These are phyloP conservation scores for Oryza glumipatula DNA, from an alignment of 176 grass and related monocot species.

Conservation along the genomic window DNA sequence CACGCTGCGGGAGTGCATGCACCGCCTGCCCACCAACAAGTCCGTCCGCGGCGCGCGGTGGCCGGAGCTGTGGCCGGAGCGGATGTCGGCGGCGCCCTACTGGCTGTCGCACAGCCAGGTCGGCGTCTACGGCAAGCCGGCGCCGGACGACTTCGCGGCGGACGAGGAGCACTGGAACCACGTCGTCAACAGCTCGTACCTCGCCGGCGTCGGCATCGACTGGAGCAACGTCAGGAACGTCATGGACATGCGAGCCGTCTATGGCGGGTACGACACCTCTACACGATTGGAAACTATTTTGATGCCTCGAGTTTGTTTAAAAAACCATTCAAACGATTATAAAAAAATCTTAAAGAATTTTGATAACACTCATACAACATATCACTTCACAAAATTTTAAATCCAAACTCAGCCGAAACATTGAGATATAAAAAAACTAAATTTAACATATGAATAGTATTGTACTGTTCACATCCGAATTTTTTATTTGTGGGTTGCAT, in stretches of 20 bases:
- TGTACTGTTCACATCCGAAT: too few relatives aligned
- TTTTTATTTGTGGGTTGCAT: too few relatives aligned
- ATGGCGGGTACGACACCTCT: conserved; percentile 65
- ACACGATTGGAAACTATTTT: too few relatives aligned
- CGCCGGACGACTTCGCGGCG: conserved; percentile 61
- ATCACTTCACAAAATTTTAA: too few relatives aligned
- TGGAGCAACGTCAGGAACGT: conserved; percentile 81
- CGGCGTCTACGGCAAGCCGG: conserved; percentile 83
- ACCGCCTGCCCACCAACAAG: conserved; percentile 51
- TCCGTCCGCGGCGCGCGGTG: conserved; percentile 54
- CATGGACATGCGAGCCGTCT: conserved; percentile 93
- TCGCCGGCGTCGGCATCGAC: conserved; percentile 68
- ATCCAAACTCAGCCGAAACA: too few relatives aligned
- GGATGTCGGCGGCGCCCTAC: conserved; percentile 58
- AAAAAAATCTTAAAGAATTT: too few relatives aligned
- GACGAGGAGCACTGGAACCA: conserved; percentile 74
- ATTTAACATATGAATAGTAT: too few relatives aligned
- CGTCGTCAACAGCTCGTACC: conserved; percentile 61
- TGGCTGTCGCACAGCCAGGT: conserved; percentile 63
- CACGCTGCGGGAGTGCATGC: conserved; percentile 76
- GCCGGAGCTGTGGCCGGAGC: conserved; percentile 74
- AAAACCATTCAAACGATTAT: too few relatives aligned
- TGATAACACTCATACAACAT: too few relatives aligned
- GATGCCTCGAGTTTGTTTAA: too few relatives aligned
- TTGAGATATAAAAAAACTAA: too few relatives aligned